Evolutionary conservation across 805 yeast species (phyloP), one percentile per base, ranked within the genome.

Genomic region (Candida ortonii): DNA sequence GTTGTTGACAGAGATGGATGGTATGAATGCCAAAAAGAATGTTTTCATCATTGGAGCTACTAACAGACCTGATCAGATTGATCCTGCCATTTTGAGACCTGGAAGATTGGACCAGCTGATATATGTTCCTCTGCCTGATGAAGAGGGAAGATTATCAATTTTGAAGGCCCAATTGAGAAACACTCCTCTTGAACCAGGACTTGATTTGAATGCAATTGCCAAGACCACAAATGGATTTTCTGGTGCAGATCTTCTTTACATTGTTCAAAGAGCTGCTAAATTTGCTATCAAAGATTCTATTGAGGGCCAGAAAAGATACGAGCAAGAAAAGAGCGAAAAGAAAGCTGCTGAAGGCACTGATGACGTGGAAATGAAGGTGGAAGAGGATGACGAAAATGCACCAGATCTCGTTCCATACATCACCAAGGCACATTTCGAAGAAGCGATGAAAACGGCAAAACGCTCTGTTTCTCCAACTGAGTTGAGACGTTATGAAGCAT

Each of bases 1-100:
- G 69, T 76, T 89, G 59, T 76, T 89, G 62, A 88, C 97, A 7
- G 96, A 89, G 70, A 93, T 93, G 98, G 99, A 93, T 67, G 99
- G 99, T 78, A 93, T 93, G 98, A 93, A 93, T 61, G 96, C 97
- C 46, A 93, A 93, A 73, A 93, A 93, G 80, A 93, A 93, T 59
- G 98, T 93, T 22, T 93, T 93, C 59, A 97, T 93, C 38, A 87
- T 93, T 68, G 99, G 98, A 68, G 99, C 99, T 25, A 93, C 99
- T 38, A 93, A 93, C 69, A 81, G 99, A 73, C 99, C 99, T 25
- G 99, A 94, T 65, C 97, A 93, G 71, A 93, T 93, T 52, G 99
- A 93, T 61, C 97, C 98, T 16, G 98, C 98, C 22, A 78, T 93
- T 57, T 73, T 93, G 66, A 88, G 98, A 73, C 98, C 99, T 8